A percentile compares a stretch with the other conserved stretches of the same genome.
These are phyloP conservation scores for Eimeria praecox DNA, from an alignment of 169 alveolate genomes.

Conservation along the genomic window DNA sequence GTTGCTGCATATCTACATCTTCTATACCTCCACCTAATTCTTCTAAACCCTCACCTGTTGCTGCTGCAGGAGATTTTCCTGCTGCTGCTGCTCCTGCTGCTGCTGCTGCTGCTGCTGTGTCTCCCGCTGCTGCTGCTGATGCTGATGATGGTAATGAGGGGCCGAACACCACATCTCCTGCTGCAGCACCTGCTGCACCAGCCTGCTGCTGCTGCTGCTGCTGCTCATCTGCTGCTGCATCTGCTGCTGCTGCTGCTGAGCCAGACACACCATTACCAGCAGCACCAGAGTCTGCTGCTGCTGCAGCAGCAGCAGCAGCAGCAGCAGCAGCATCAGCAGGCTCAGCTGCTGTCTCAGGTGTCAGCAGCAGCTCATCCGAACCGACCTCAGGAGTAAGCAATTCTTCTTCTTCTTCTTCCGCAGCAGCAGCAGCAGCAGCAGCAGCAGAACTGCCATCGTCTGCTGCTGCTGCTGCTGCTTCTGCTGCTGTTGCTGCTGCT, in stretches of 20 bases:
- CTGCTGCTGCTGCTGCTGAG: not conserved
- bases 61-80: not conserved
- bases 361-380: too few species aligned
- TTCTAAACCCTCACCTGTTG: not conserved
- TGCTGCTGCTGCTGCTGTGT: not conserved
- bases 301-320: too few species aligned
- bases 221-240: not conserved
- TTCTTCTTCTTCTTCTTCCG: too few species aligned
- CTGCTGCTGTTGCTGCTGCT: too few species aligned
- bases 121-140: not conserved
- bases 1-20: not conserved
- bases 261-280: not conserved
- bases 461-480: too few species aligned
- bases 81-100: constrained; percentile 16
- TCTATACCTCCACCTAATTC: too few species aligned
- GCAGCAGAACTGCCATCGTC: not conserved
- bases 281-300: too few species aligned
- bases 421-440: not conserved
- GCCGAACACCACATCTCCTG: not conserved
- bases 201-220: not conserved
- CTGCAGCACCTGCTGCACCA: not conserved
- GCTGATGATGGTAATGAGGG: too few species aligned
- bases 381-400: too few species aligned
- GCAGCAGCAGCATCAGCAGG: not conserved
- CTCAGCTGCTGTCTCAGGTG: too few species aligned